These are phyloP conservation scores for Aspergillus aculeatus DNA, from an alignment of 2,329 filamentous ascomycete species.

Conservation along the genomic window DNA sequence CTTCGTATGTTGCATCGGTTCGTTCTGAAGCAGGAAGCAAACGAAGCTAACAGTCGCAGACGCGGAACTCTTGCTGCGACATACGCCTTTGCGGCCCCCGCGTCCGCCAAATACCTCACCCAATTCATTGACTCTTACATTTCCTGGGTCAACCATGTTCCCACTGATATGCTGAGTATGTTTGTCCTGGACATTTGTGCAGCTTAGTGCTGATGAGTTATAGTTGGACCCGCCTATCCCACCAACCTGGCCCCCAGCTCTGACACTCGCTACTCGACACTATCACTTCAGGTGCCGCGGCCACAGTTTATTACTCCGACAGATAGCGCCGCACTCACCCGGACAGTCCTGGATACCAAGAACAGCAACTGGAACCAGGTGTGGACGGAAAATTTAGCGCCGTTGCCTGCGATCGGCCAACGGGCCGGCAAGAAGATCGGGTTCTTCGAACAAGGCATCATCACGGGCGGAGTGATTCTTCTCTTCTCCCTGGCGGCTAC, in stretches of 20 bases:
- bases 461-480: conserved; percentile 31
- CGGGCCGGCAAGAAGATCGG: conserved; percentile 37
- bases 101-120: conserved; percentile 58
- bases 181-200: background rate
- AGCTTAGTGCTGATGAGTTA: background rate
- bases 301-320: conserved; percentile 43
- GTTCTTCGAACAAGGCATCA: conserved; percentile 52
- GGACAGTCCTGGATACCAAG: conserved; percentile 16
- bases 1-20: conserved; percentile 24
- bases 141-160: conserved; percentile 59
- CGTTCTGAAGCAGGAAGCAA: background rate
- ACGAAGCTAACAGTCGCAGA: conserved; percentile 4
- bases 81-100: conserved; percentile 54
- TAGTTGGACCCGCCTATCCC: conserved; percentile 26
- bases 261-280: conserved; percentile 42
- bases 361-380: conserved; percentile 18
- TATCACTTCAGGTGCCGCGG: conserved; percentile 47
- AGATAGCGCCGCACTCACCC: conserved; percentile 12
- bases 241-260: conserved; percentile 40
- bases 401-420: conserved; percentile 32
- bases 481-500: conserved; percentile 23
- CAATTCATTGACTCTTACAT: conserved; percentile 55
- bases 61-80: conserved; percentile 44
- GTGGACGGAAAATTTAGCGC: conserved; percentile 34
- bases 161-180: conserved; percentile 51